phyloP scores from a whole-genome alignment of 1,284 basidiomycete genomes.

The Ganoderma resinaceum region DNA sequence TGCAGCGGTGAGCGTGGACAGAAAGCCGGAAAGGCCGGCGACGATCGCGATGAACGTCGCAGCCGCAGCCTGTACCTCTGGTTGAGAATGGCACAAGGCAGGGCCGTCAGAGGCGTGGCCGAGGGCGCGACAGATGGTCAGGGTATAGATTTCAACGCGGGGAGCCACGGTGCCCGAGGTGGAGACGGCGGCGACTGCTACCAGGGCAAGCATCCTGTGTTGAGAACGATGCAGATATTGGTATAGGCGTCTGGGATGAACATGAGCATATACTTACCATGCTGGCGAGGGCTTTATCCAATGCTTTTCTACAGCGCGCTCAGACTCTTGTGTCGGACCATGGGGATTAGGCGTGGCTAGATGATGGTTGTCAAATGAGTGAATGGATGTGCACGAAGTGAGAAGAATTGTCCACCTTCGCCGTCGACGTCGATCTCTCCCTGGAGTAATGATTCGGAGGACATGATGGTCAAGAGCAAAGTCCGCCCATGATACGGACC shows the following conservation, averaged over 20 bases:
- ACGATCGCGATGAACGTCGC: conserved; percentile 51
- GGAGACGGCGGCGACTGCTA: conserved; percentile 54
- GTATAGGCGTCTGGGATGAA: background rate
- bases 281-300: conserved; percentile 25
- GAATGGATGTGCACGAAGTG: background rate
- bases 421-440: background rate
- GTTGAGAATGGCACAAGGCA: conserved; percentile 21
- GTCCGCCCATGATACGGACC: background rate
- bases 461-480: background rate
- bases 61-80: conserved; percentile 19
- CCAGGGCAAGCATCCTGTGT: conserved; percentile 54
- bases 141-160: conserved; percentile 54
- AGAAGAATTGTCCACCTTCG: background rate
- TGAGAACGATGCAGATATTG: background rate
- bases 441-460: background rate
- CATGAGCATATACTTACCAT: conserved; percentile 11
- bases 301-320: background rate
- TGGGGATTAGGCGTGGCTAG: conserved; percentile 1
- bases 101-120: conserved; percentile 20
- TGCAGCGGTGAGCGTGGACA: conserved; percentile 76
- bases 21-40: conserved; percentile 67
- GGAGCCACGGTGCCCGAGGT: conserved; percentile 42
- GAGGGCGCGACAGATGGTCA: conserved; percentile 32
- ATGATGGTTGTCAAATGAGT: background rate
- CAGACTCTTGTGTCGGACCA: background rate